Conservation (phyloP, 257 asterid genomes). For the Leonotis leonurus region DNA sequence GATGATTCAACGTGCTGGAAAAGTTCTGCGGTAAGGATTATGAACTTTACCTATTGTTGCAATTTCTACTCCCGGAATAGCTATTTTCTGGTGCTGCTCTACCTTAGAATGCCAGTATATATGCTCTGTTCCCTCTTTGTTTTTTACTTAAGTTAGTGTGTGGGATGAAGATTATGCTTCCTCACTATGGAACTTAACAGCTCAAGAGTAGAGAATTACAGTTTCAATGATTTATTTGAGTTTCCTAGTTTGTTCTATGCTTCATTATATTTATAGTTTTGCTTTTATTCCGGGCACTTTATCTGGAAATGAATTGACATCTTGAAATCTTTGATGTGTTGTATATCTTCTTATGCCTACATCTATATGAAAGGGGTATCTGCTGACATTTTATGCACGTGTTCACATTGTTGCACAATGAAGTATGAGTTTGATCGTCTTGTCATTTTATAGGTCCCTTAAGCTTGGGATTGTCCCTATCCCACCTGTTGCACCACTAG, state of each 20-base stretch:
- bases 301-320: neutral
- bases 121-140: no score
- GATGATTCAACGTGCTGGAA: slow-evolving; percentile 83
- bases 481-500: slow-evolving; percentile 32
- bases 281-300: neutral
- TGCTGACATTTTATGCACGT: no score
- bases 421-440: neutral
- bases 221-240: neutral
- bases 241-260: no score
- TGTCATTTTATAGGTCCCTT: slow-evolving; percentile 49
- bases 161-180: neutral
- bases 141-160: neutral
- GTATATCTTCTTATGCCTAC: no score
- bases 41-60: slow-evolving; percentile 1
- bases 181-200: neutral
- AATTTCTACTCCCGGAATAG: neutral
- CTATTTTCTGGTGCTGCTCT: neutral
- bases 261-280: neutral
- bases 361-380: no score
- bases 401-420: slow-evolving; percentile 8
- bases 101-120: neutral
- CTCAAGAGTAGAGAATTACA: slow-evolving; percentile 1
- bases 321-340: slow-evolving; percentile 1
- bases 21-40: slow-evolving; percentile 43
- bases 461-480: slow-evolving; percentile 68